Conservation (phyloP, 2,329 filamentous ascomycete genomes). For the Aspergillus piperis region DNA sequence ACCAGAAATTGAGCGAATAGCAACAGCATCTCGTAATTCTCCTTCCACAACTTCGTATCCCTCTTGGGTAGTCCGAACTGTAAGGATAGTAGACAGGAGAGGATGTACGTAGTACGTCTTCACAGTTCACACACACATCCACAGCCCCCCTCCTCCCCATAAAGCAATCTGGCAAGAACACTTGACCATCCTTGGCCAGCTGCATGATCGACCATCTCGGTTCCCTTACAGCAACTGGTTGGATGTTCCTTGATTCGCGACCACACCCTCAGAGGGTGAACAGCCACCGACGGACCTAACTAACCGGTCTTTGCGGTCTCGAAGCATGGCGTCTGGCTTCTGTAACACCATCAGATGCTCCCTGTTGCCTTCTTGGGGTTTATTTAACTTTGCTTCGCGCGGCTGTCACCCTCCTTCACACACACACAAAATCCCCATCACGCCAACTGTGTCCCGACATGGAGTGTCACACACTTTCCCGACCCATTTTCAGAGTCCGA, state of each 20-base stretch:
- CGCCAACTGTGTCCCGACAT: not conserved
- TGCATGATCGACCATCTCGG: constrained; percentile 8
- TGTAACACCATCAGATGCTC: not conserved
- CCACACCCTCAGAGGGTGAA: not conserved
- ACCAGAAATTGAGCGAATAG: not conserved
- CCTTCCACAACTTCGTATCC: not conserved
- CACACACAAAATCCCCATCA: not conserved
- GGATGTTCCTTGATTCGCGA: constrained; percentile 3
- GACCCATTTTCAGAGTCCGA: not conserved
- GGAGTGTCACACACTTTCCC: not conserved
- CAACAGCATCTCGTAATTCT: not conserved
- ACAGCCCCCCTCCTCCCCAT: not conserved
- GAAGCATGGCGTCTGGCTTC: not conserved
- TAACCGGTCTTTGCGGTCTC: not conserved
- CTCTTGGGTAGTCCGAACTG: not conserved
- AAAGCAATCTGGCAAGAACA: not conserved
- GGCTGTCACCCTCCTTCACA: constrained; percentile 5
- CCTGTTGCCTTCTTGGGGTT: not conserved
- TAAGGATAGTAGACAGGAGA: not conserved
- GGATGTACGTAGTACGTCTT: not conserved
- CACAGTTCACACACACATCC: not conserved
- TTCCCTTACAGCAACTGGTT: constrained; percentile 3
- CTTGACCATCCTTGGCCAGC: constrained; percentile 6
- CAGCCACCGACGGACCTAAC: not conserved
- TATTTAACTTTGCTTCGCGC: constrained; percentile 2